A percentile compares a stretch with the other conserved stretches of the same genome.
Evolutionary conservation across 495 filamentous ascomycete genomes (phyloP).

Genomic region (Hapsidospora chrysogenum): DNA sequence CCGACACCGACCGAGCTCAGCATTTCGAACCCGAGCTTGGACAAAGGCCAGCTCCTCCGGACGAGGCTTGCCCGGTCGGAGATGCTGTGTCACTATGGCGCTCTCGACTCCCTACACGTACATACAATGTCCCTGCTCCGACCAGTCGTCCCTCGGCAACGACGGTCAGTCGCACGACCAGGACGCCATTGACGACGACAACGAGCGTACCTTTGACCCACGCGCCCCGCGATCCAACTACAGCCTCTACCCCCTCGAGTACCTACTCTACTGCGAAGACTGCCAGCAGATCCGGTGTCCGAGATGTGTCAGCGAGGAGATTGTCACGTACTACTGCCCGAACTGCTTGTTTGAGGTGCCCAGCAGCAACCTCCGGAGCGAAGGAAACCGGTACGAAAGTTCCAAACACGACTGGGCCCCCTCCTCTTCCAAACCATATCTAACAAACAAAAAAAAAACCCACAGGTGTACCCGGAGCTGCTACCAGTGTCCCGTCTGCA

Average conservation of each 20-base stretch:
- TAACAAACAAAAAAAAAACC: background rate
- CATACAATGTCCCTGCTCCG: slow-evolving; percentile 82
- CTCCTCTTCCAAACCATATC: slow-evolving; percentile 1
- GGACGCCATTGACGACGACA: slow-evolving; percentile 43
- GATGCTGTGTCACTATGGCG: slow-evolving; percentile 47
- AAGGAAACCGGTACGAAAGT: slow-evolving; percentile 83
- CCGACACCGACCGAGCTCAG: too few species aligned
- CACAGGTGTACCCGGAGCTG: slow-evolving; percentile 85
- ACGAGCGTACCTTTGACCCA: slow-evolving; percentile 76
- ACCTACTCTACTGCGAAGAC: slow-evolving; percentile 89
- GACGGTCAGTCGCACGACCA: slow-evolving; percentile 16
- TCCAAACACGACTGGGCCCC: background rate
- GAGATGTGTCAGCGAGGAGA: slow-evolving; percentile 79
- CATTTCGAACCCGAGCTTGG: too few species aligned
- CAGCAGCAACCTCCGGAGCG: slow-evolving; percentile 71
- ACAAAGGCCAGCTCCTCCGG: background rate
- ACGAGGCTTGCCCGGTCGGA: too few species aligned
- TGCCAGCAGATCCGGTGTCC: slow-evolving; percentile 92
- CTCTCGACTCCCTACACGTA: slow-evolving; percentile 74
- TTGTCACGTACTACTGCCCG: slow-evolving; percentile 89
- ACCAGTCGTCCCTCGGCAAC: slow-evolving; percentile 30
- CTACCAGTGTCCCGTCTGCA: slow-evolving; percentile 84
- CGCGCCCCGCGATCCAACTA: slow-evolving; percentile 69
- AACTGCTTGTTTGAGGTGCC: slow-evolving; percentile 91
- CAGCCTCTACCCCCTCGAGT: slow-evolving; percentile 83